phyloP scores from a whole-genome alignment of 129 eudicot genomes.

The Centrapalus pauciflorus region DNA sequence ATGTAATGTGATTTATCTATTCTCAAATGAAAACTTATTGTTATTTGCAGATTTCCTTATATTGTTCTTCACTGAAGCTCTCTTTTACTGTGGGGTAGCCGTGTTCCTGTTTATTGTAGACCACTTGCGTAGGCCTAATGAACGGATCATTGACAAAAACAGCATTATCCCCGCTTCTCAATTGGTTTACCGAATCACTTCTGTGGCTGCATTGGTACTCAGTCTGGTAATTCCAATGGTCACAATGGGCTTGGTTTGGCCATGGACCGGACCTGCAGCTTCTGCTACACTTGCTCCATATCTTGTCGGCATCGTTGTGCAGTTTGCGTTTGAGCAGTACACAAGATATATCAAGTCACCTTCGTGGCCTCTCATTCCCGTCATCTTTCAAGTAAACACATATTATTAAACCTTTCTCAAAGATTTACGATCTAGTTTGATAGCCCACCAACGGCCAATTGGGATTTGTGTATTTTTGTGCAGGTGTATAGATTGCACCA shows the following conservation, averaged over 20 bases:
- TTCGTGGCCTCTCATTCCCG: conserved; percentile 91
- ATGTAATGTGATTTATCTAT: neutral
- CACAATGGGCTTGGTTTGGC: conserved; percentile 99
- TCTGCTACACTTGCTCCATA: conserved; percentile 98
- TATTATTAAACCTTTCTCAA: neutral
- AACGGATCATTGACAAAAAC: conserved; percentile 21
- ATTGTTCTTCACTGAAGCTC: conserved; percentile 92
- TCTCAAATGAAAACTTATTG: neutral
- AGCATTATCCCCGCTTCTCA: conserved; percentile 36
- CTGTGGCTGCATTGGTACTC: conserved; percentile 77
- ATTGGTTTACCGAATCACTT: conserved; percentile 67
- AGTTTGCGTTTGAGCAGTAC: conserved; percentile 94
- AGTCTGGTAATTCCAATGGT: conserved; percentile 88
- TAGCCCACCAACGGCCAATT: too few species aligned
- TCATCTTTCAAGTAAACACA: conserved; percentile 74
- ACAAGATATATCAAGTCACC: conserved; percentile 74
- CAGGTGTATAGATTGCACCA: conserved; percentile 96
- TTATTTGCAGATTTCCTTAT: conserved; percentile 87
- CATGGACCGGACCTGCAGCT: conserved; percentile 99
- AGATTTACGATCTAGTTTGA: neutral
- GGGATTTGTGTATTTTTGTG: neutral
- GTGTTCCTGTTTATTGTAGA: conserved; percentile 63
- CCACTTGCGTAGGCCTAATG: conserved; percentile 50
- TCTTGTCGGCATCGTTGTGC: conserved; percentile 95
- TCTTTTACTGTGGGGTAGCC: conserved; percentile 89